Base-by-base conservation (phyloP, 805 yeast species). In the Priceomyces medius region DNA sequence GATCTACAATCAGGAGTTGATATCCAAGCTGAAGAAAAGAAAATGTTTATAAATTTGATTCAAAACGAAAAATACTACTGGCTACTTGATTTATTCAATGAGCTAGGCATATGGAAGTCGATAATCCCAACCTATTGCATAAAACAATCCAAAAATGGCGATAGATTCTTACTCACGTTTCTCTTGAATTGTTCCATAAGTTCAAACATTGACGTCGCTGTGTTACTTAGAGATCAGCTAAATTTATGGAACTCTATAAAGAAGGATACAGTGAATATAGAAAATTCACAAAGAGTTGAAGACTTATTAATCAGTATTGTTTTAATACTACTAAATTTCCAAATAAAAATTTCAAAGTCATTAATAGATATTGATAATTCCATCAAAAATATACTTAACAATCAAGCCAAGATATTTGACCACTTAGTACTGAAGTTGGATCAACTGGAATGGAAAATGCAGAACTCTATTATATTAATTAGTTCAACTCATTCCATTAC, bases 11-110 rank as follows among this genome's bases (percentile, higher is more conserved):
- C 29, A 26, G 14, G n/a, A 26, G 10, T 12, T 14, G n/a, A 5
- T n/a, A 26, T n/a, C 9, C 12, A 26, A 26, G 14, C 14, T 26
- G n/a, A 26, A 7, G 56, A 55, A 29, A 49, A 52, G 2, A 47
- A 50, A 7, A 31, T 32, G 13, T 59, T 56, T 28, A 53, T 63
- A 9, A 40, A 46, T 13, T 41, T 65, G 29, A 45, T 66, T n/a
- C 65, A 63, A 24, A 44, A 47, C n/a, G 66, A 67, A 38, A 57
- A 57, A 35, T 67, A 64, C 40, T 61, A 59, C 47, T 66, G 73
- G 72, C 34, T 69, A 7, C 49, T 69, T 16, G 75, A 69, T 48
- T 45, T 69, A 20, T 67, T 66, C 43, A 69, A 69, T 37, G 73
- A 64, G n/a, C 43, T 65, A 23, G 44, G 50, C 32, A 49, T 68